Percentiles rank a stretch among this genome's conserved stretches.
phyloP scores from a whole-genome alignment of 345 rosid species.

The Gossypium stocksii region DNA sequence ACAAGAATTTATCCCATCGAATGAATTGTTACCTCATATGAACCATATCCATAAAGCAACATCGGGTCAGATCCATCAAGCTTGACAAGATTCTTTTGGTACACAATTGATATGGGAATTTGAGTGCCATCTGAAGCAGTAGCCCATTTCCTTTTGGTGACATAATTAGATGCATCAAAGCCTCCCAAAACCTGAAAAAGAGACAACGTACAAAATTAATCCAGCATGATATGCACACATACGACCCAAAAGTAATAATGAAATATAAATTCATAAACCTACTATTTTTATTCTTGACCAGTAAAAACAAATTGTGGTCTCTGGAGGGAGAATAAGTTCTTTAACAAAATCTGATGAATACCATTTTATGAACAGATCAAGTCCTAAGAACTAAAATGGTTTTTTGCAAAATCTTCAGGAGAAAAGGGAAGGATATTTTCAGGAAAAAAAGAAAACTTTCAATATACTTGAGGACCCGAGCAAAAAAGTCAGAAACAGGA shows the following conservation, averaged over 20 bases:
- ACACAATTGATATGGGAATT: conserved; percentile 80
- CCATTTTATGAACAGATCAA: neutral
- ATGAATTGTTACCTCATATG: conserved; percentile 70
- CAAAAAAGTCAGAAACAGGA: neutral
- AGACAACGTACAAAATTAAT: conserved; percentile 9
- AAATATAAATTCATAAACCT: neutral
- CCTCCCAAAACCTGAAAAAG: conserved; percentile 76
- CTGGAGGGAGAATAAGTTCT: neutral
- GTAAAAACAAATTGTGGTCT: neutral
- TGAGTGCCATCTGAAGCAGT: conserved; percentile 77
- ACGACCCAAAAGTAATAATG: neutral
- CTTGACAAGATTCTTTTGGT: conserved; percentile 63
- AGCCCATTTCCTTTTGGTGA: conserved; percentile 87
- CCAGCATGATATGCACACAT: neutral
- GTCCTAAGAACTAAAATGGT: neutral
- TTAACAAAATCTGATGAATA: neutral
- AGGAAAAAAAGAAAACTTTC: neutral
- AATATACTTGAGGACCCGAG: neutral
- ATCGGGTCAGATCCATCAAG: conserved; percentile 81
- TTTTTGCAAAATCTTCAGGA: neutral
- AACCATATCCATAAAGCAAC: conserved; percentile 88
- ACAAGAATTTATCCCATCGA: neutral
- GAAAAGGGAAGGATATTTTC: neutral
- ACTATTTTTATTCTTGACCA: neutral
- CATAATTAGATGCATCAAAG: conserved; percentile 73